These are phyloP conservation scores for Isatis tinctoria DNA, from an alignment of 345 rosid genomes.

Conservation along the genomic window DNA sequence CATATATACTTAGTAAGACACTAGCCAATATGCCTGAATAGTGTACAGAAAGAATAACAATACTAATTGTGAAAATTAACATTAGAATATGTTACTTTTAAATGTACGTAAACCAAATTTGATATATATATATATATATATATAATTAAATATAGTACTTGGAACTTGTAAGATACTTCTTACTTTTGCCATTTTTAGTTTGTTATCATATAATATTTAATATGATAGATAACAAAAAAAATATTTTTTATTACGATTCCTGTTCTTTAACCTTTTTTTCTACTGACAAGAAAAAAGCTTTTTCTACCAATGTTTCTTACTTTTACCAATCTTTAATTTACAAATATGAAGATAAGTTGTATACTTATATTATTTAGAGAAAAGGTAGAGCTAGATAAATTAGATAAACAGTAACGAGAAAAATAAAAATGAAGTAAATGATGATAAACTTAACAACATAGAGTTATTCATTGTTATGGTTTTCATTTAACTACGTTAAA, in stretches of 20 bases:
- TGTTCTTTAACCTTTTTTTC: not conserved
- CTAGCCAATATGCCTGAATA: not conserved
- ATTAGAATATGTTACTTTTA: not conserved
- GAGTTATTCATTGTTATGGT: not conserved
- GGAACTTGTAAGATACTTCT: not conserved
- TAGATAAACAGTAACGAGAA: not conserved
- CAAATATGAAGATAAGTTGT: not conserved
- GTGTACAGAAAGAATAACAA: not conserved
- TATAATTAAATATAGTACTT: not conserved
- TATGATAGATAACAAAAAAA: not conserved
- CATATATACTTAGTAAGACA: no score
- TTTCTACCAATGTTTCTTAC: not conserved
- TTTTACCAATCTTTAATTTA: not conserved
- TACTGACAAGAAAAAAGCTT: not conserved
- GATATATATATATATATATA: not conserved
- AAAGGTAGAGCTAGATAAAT: not conserved
- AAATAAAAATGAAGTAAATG: not conserved
- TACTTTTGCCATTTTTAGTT: not conserved
- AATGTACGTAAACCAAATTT: not conserved
- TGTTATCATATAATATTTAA: not conserved
- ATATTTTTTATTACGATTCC: not conserved
- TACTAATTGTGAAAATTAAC: not conserved
- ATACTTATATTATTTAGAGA: not conserved
- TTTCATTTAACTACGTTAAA: not conserved
- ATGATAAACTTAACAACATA: not conserved